Percentiles rank a stretch among this genome's conserved stretches.
phyloP scores from a whole-genome alignment of 495 filamentous ascomycete species.

The Pyrenopolyporus hunteri region DNA sequence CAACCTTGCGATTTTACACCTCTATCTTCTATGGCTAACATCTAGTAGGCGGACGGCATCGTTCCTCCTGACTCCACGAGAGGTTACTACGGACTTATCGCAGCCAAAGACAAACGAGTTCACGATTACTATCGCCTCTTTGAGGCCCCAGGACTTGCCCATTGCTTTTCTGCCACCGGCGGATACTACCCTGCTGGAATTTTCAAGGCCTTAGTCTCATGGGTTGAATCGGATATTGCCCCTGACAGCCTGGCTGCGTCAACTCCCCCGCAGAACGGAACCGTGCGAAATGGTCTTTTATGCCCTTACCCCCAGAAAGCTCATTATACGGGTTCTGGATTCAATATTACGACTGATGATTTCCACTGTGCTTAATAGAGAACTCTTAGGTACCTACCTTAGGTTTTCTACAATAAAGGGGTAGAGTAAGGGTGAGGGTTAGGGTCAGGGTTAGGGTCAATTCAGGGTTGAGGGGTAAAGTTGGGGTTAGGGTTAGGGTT shows the following conservation, averaged over 20 bases:
- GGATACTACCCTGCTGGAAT: slow-evolving; percentile 29
- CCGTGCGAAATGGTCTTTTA: slow-evolving; percentile 13
- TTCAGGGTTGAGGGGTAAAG: too few relatives aligned
- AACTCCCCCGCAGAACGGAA: slow-evolving; percentile 22
- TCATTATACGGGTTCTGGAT: slow-evolving; percentile 9
- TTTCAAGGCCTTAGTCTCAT: slow-evolving; percentile 45
- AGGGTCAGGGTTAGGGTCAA: too few relatives aligned
- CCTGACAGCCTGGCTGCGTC: slow-evolving; percentile 37
- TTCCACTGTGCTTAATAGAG: slow-evolving; percentile 14
- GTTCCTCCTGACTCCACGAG: slow-evolving; percentile 41
- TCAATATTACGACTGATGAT: background rate
- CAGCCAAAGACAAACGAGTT: slow-evolving; percentile 21
- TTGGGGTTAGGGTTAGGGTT: too few relatives aligned
- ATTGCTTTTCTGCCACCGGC: slow-evolving; percentile 40
- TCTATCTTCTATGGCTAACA: too few relatives aligned
- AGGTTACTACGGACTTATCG: slow-evolving; percentile 38
- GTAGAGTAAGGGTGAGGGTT: too few relatives aligned
- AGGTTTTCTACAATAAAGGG: too few relatives aligned
- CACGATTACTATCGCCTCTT: slow-evolving; percentile 46
- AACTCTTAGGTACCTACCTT: too few relatives aligned
- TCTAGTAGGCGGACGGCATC: slow-evolving; percentile 40
- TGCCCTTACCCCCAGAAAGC: slow-evolving; percentile 35
- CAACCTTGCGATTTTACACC: too few relatives aligned
- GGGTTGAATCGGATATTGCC: slow-evolving; percentile 50
- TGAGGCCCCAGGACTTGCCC: slow-evolving; percentile 43